A percentile compares a stretch with the other conserved stretches of the same genome.
Conservation (phyloP, 805 yeast species). For the Blastobotrys muscicola region DNA sequence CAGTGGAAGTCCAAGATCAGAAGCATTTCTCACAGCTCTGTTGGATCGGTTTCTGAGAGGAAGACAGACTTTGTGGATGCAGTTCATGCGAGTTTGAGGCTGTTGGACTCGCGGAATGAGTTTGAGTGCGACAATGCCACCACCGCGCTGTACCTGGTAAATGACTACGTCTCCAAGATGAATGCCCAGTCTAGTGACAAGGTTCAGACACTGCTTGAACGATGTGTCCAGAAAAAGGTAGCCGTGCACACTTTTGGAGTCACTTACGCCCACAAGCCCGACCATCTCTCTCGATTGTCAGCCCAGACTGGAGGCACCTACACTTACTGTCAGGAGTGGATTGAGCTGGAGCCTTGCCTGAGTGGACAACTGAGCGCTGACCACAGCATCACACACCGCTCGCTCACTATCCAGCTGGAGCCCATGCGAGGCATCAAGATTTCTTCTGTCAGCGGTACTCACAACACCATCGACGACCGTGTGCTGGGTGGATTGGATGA, state of each 20-base stretch:
- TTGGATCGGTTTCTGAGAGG: too few relatives aligned
- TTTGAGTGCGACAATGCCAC: too few relatives aligned
- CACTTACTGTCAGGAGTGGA: constrained; percentile 16
- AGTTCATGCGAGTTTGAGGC: too few relatives aligned
- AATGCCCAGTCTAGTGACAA: not conserved
- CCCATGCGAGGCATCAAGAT: constrained; percentile 10
- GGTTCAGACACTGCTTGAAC: not conserved
- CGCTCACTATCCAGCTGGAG: constrained; percentile 8
- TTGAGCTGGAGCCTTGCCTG: constrained; percentile 7
- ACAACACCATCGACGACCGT: constrained; percentile 2
- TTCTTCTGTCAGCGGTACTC: constrained; percentile 8
- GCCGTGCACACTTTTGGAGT: constrained; percentile 19
- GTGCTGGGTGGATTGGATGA: constrained; percentile 6
- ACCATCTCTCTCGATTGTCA: constrained; percentile 9
- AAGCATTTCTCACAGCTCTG: too few relatives aligned
- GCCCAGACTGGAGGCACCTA: constrained; percentile 15
- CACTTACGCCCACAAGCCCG: constrained; percentile 14
- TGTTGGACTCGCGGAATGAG: too few relatives aligned
- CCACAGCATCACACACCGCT: constrained; percentile 10
- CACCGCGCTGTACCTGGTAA: too few relatives aligned
- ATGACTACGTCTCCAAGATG: too few relatives aligned
- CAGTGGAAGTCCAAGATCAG: not conserved
- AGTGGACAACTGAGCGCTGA: constrained; percentile 13
- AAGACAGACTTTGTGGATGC: too few relatives aligned
- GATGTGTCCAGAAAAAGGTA: constrained; percentile 1